phyloP scores from a whole-genome alignment of 192 early-diverging fungal genomes.

The Martensiomyces pterosporus region DNA sequence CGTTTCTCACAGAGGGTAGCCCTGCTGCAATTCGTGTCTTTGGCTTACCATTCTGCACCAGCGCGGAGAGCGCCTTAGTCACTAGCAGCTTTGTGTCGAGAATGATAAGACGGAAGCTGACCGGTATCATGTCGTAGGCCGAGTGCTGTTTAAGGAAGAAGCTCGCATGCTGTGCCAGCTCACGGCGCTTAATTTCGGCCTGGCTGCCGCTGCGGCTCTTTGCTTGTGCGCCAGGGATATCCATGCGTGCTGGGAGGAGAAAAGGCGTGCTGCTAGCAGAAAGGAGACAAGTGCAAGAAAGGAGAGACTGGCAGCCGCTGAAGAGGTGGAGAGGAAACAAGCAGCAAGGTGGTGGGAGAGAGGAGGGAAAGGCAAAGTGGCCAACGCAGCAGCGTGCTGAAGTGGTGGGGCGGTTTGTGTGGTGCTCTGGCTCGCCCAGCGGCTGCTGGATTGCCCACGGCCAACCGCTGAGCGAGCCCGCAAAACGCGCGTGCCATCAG shows the following conservation, averaged over 20 bases:
- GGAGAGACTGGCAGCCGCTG: too few species aligned
- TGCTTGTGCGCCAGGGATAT: conserved; percentile 21
- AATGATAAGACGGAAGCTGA: conserved; percentile 85
- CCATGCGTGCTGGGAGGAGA: conserved; percentile 9
- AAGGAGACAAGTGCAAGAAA: neutral
- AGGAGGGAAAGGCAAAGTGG: too few species aligned
- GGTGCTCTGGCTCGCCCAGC: too few species aligned
- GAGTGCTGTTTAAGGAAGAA: conserved; percentile 77
- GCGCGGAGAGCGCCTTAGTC: conserved; percentile 84
- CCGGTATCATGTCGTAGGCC: conserved; percentile 88
- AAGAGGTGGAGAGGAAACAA: too few species aligned
- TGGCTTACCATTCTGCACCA: conserved; percentile 87
- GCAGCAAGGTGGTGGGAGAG: too few species aligned
- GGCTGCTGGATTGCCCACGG: too few species aligned
- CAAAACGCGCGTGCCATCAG: too few species aligned
- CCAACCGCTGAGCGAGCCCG: too few species aligned
- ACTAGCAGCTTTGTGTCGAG: conserved; percentile 86
- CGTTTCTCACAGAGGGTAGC: too few species aligned
- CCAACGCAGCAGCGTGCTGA: too few species aligned
- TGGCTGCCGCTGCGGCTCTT: conserved; percentile 10
- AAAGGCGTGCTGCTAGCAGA: conserved; percentile 1
- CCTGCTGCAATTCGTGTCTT: too few species aligned
- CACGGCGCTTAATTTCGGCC: conserved; percentile 33
- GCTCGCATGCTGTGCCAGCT: conserved; percentile 49
- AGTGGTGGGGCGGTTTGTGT: too few species aligned